Evolutionary conservation across 306 rosid species (phyloP), one percentile per base, ranked within the genome.

Genomic region (Malus sieversii): DNA sequence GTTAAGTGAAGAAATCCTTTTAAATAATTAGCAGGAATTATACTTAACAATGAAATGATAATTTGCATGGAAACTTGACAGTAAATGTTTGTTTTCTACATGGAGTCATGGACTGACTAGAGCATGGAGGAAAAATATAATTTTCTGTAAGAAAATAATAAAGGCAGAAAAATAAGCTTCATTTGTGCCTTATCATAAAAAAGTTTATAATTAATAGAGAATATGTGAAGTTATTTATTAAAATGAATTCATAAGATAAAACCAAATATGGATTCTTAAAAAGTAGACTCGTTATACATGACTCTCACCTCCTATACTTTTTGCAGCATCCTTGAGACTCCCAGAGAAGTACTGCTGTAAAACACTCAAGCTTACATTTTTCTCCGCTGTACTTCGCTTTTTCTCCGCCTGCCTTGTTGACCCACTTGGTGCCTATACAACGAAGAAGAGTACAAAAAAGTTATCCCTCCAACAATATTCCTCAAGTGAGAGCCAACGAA

Each of bases 261-360:
- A 15, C 30, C 38, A 23, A 8, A 64, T 38, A 52, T 9, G 42
- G 18, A 29, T 70, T 48, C 60, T 70, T 8, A 27, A 48, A 48
- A 30, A 68, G 72, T 19, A 72, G 55, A 73, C 64, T 59, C 60
- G 9, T 68, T 22, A 53, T n/a, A 8, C 13, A 73, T 62, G 76
- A 52, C 29, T 66, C 92, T 83, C 83, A 92, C 98, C 98, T 44
- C 96, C 98, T 70, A 91, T 86, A 78, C 87, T 84, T 80, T 86
- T 93, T 73, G 98, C 97, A 40, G 98, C 98, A 78, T 93, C 96
- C 96, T 89, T 93, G 67, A 93, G 91, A 79, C 96, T 91, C 66
- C 98, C 97, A 75, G 97, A 91, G 80, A 93, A 93, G 82, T 93
- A 84, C 72, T 86, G 98, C 72, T 88, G 97, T 67, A 93, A 96